Evolutionary conservation across 1,284 basidiomycete genomes (phyloP).

Genomic region (Puccinia hordei): DNA sequence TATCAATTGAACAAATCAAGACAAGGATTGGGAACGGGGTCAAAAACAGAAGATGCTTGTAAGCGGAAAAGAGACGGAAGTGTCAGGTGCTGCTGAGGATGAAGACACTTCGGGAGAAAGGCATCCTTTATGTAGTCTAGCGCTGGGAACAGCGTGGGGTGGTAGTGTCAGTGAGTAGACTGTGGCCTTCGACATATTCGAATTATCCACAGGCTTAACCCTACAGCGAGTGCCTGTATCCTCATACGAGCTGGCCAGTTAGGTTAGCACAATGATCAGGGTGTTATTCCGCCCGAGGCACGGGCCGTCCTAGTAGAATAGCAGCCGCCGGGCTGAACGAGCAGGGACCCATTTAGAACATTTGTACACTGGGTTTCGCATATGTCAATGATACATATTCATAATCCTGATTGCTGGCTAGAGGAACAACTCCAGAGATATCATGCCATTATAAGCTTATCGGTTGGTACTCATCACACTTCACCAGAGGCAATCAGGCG

Average conservation of each 20-base stretch:
- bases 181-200: background rate
- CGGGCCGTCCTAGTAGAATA: background rate
- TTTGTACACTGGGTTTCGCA: background rate
- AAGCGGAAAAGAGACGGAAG: background rate
- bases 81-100: background rate
- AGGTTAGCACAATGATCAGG: background rate
- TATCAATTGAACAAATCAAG: background rate
- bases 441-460: slow-evolving; percentile 23
- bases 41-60: slow-evolving; percentile 13
- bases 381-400: too few species aligned
- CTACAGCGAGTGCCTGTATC: slow-evolving; percentile 15
- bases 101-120: background rate
- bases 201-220: background rate
- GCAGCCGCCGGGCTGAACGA: background rate
- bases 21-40: background rate
- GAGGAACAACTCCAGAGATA: background rate
- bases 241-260: slow-evolving; percentile 3
- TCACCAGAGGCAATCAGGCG: background rate
- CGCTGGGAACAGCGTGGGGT: background rate
- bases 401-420: too few species aligned
- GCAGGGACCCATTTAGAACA: background rate
- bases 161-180: background rate
- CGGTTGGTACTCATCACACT: background rate
- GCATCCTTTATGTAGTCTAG: slow-evolving; percentile 13
- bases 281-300: slow-evolving; percentile 4